These are phyloP conservation scores for Toxicodendron radicans DNA, from an alignment of 345 rosid species.

Conservation along the genomic window DNA sequence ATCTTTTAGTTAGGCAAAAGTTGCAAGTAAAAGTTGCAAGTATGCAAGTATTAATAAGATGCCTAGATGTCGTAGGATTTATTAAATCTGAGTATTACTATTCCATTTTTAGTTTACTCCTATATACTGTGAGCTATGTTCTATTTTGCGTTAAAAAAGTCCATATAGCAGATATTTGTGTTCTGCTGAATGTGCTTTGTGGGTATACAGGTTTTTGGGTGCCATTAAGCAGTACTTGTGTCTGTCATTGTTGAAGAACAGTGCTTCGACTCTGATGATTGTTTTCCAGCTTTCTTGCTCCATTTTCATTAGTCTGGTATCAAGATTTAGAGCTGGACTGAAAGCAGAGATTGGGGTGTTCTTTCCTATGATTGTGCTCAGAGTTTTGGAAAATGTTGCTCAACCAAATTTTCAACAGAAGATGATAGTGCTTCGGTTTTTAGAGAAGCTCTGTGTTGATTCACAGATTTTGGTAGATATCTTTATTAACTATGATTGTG, in stretches of 20 bases:
- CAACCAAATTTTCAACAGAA: constrained; percentile 99
- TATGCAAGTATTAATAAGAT: neutral
- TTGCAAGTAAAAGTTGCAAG: no score
- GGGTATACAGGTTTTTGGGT: constrained; percentile 84
- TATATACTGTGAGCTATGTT: neutral
- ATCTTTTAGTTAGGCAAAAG: neutral
- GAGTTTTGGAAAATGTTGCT: constrained; percentile 94
- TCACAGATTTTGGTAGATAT: constrained; percentile 97
- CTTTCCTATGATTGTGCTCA: constrained; percentile 97
- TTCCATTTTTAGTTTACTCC: neutral
- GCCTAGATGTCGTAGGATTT: no score
- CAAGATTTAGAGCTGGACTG: constrained; percentile 96
- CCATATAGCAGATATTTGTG: neutral
- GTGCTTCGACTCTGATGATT: constrained; percentile 93
- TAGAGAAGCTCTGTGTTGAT: constrained; percentile 94
- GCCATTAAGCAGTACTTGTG: constrained; percentile 99
- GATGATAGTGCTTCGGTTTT: constrained; percentile 95
- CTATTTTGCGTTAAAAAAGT: neutral
- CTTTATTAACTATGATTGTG: constrained; percentile 97
- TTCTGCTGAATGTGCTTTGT: constrained; percentile 19
- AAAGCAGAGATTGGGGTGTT: constrained; percentile 99
- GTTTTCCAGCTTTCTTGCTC: constrained; percentile 99
- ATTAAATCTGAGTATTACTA: neutral
- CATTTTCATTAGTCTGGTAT: constrained; percentile 93
- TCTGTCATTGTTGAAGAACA: constrained; percentile 90